These are phyloP conservation scores for Nymphaea thermarum DNA, from an alignment of 164 flowering plant genomes.

Conservation along the genomic window DNA sequence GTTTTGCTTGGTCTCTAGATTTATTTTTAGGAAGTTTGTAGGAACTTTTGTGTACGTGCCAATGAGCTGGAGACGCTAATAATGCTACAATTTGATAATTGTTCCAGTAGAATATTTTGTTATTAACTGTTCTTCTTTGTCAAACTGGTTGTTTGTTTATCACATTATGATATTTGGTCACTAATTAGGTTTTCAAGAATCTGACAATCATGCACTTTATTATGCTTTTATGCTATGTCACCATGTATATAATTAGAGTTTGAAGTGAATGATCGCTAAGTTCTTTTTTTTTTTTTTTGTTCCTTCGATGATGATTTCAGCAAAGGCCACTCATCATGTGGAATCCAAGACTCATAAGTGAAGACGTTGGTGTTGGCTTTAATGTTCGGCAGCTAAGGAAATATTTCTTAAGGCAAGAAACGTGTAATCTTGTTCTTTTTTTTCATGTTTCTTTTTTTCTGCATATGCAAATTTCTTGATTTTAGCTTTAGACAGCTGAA, in stretches of 20 bases:
- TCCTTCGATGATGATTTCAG: slow-evolving; percentile 24
- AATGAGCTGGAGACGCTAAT: background rate
- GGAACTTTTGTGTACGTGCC: background rate
- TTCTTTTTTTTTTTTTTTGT: slow-evolving; percentile 6
- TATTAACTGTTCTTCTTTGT: background rate
- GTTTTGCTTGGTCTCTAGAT: too few species aligned
- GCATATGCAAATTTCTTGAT: too few species aligned
- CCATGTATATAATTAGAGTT: too few species aligned
- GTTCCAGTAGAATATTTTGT: background rate
- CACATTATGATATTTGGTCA: background rate
- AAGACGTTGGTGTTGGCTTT: slow-evolving; percentile 92
- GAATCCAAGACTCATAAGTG: slow-evolving; percentile 95
- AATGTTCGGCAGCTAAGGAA: slow-evolving; percentile 77
- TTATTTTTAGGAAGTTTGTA: too few species aligned
- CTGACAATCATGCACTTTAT: background rate
- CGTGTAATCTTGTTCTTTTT: background rate
- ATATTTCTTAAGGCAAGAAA: slow-evolving; percentile 59
- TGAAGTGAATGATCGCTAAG: too few species aligned
- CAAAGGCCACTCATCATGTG: slow-evolving; percentile 98
- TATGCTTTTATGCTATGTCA: too few species aligned
- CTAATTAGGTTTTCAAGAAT: background rate
- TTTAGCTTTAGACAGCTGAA: too few species aligned
- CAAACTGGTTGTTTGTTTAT: too few species aligned
- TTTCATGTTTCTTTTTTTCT: background rate
- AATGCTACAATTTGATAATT: background rate